Conservation (phyloP, 495 filamentous ascomycete genomes). For the Jackrogersella multiformis region DNA sequence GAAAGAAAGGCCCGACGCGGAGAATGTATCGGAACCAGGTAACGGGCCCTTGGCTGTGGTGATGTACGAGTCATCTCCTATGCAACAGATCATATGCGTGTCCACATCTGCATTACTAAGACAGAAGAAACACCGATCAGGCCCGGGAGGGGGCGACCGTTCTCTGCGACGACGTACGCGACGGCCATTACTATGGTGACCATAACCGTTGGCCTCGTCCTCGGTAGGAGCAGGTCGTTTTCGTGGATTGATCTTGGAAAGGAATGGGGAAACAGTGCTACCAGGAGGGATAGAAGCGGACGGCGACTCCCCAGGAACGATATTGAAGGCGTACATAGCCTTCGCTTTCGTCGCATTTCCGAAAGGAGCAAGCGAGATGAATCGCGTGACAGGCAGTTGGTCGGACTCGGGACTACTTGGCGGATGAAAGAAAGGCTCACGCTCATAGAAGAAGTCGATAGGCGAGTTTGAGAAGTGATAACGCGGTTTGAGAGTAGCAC, state of each 20-base stretch:
- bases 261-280: constrained; percentile 76
- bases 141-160: constrained; percentile 68
- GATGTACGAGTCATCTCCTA: constrained; percentile 84
- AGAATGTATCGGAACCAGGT: constrained; percentile 71
- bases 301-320: constrained; percentile 68
- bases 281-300: constrained; percentile 68
- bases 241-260: constrained; percentile 47
- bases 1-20: constrained; percentile 67
- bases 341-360: constrained; percentile 79
- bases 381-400: constrained; percentile 76
- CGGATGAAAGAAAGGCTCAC: constrained; percentile 88
- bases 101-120: constrained; percentile 82
- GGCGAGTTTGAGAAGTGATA: constrained; percentile 85
- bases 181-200: constrained; percentile 65
- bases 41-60: constrained; percentile 93
- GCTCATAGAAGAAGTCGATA: constrained; percentile 75
- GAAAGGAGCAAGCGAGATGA: constrained; percentile 84
- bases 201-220: no score
- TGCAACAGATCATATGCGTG: constrained; percentile 86
- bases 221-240: constrained; percentile 71
- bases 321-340: constrained; percentile 87
- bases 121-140: constrained; percentile 92
- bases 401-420: constrained; percentile 42
- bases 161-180: constrained; percentile 59
- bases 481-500: constrained; percentile 76